Conservation (phyloP, 2,329 filamentous ascomycete species). For the Nectriaceae sp. region DNA sequence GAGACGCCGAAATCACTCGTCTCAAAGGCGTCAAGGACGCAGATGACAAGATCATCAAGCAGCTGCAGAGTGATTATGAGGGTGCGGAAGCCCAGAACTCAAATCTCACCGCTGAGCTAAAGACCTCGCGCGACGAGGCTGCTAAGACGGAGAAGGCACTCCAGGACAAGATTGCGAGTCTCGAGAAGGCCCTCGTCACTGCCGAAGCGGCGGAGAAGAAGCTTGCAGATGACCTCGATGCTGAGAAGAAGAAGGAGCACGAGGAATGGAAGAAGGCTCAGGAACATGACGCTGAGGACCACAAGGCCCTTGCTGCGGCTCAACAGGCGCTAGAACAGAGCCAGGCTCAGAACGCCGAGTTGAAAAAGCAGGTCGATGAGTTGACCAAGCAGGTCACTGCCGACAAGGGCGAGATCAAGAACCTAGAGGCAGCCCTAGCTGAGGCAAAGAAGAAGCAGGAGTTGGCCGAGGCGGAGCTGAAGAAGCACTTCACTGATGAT, state of each 20-base stretch:
- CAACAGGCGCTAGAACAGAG: not conserved
- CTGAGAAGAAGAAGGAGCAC: slow-evolving; percentile 8
- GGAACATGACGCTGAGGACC: slow-evolving; percentile 5
- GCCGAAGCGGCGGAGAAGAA: slow-evolving; percentile 3
- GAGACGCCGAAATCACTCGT: slow-evolving; percentile 1
- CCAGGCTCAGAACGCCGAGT: not conserved
- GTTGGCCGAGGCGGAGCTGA: slow-evolving; percentile 1
- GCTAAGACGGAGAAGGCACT: not conserved
- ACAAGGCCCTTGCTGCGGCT: slow-evolving; percentile 8
- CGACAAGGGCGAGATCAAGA: not conserved
- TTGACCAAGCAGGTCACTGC: slow-evolving; percentile 2
- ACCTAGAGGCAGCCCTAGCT: not conserved
- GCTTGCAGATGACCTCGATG: slow-evolving; percentile 1
- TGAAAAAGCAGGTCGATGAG: slow-evolving; percentile 4
- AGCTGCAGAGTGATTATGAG: not conserved
- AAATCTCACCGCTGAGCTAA: not conserved
- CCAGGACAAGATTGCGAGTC: not conserved
- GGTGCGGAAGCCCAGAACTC: not conserved
- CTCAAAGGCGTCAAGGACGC: not conserved
- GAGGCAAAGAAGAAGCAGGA: slow-evolving; percentile 1
- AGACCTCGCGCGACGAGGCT: not conserved
- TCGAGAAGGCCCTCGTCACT: not conserved
- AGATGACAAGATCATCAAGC: slow-evolving; percentile 1
- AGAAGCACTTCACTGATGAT: slow-evolving; percentile 1
- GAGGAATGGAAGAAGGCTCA: slow-evolving; percentile 8